Percentiles rank a stretch among this genome's conserved stretches.
These are phyloP conservation scores for Aureobasidium namibiae DNA, from an alignment of 2,329 filamentous ascomycete genomes.

Conservation along the genomic window DNA sequence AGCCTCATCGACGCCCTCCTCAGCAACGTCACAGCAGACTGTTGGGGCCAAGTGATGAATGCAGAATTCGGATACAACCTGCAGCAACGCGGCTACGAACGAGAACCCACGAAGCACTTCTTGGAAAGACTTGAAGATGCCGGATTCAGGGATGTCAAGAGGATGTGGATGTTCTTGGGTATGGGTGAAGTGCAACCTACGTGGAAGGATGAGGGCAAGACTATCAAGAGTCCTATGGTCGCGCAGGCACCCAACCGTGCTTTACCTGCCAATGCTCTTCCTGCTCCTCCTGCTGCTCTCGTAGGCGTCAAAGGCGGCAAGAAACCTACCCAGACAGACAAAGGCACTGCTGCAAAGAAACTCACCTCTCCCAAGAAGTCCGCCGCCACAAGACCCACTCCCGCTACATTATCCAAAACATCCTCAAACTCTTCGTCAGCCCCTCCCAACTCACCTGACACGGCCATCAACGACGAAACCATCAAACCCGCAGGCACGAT, in stretches of 20 bases:
- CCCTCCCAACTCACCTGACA: not conserved
- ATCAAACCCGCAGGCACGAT: not conserved
- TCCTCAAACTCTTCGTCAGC: too few species aligned
- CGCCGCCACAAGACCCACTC: too few species aligned
- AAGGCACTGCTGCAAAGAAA: not conserved
- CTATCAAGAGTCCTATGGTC: not conserved
- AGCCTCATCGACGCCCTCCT: constrained; percentile 83
- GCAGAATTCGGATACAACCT: constrained; percentile 91
- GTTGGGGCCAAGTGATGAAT: constrained; percentile 69
- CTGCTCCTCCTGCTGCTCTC: not conserved
- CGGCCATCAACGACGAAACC: too few species aligned
- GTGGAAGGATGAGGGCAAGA: constrained; percentile 27
- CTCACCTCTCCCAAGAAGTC: not conserved
- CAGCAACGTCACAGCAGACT: constrained; percentile 61
- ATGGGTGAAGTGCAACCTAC: constrained; percentile 48
- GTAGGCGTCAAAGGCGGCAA: not conserved
- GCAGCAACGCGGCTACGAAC: constrained; percentile 82
- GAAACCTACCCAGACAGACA: not conserved
- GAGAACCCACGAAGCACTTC: constrained; percentile 73
- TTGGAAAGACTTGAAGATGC: constrained; percentile 63
- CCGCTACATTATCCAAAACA: too few species aligned
- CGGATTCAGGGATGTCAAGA: constrained; percentile 72
- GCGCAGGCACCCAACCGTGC: not conserved
- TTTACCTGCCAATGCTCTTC: not conserved
- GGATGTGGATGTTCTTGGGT: constrained; percentile 83